Conservation (phyloP, 805 yeast species). For the Hanseniaspora taiwanica region DNA sequence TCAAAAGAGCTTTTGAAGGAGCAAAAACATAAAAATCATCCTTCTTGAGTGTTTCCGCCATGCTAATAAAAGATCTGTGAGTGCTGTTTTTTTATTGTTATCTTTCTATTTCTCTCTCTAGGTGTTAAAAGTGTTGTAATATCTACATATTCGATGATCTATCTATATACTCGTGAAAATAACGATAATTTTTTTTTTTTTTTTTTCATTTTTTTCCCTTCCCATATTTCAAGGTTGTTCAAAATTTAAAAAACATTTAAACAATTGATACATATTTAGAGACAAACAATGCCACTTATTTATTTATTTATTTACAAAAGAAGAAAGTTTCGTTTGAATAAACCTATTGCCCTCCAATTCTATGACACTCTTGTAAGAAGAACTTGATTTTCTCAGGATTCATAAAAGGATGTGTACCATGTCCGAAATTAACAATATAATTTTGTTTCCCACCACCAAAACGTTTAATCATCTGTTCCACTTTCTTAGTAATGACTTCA, state of each 20-base stretch:
- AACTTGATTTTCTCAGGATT: constrained; percentile 78
- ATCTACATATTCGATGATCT: no score
- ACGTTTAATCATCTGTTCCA: constrained; percentile 74
- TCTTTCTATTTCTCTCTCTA: no score
- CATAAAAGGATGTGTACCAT: constrained; percentile 97
- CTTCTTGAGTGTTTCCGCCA: constrained; percentile 9
- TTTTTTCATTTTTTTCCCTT: not conserved
- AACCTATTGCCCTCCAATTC: constrained; percentile 42
- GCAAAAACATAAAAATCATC: constrained; percentile 39
- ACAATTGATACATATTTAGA: not conserved
- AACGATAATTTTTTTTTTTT: no score
- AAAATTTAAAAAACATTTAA: no score
- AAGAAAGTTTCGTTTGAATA: not conserved
- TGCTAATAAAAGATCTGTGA: no score
- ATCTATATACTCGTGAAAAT: no score
- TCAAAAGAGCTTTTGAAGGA: constrained; percentile 27
- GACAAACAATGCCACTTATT: not conserved
- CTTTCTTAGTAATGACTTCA: constrained; percentile 67
- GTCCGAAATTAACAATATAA: constrained; percentile 92
- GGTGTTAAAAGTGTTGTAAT: no score
- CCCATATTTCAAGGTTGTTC: not conserved
- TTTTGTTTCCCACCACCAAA: constrained; percentile 90
- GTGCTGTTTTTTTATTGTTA: no score
- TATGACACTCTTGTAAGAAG: constrained; percentile 79
- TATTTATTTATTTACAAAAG: no score